Conservation (phyloP, 768 basidiomycete genomes). For the Tylopilus balloui region DNA sequence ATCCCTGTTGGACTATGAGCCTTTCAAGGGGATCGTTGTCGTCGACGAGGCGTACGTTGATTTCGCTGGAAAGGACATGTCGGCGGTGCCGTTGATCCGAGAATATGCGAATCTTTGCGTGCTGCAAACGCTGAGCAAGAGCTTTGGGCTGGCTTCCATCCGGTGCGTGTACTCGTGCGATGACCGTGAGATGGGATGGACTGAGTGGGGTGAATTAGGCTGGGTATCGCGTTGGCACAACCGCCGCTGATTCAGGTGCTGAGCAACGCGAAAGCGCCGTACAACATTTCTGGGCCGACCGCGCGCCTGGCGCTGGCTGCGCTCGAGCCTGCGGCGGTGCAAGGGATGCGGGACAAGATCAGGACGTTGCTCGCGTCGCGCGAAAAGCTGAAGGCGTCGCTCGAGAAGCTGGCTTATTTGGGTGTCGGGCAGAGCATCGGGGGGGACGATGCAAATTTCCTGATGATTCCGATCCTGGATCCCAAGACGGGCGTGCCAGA, state of each 20-base stretch:
- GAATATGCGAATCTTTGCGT: conserved; percentile 88
- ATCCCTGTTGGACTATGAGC: conserved; percentile 66
- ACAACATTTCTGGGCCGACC: conserved; percentile 91
- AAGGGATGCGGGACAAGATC: conserved; percentile 63
- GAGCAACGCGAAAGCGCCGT: conserved; percentile 94
- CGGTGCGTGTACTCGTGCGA: conserved; percentile 47
- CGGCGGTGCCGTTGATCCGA: conserved; percentile 66
- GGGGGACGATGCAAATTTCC: conserved; percentile 85
- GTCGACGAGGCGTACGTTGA: conserved; percentile 99
- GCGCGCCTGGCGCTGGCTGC: conserved; percentile 79
- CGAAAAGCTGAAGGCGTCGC: conserved; percentile 42
- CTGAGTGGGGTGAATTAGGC: conserved; percentile 38
- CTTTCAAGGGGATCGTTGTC: conserved; percentile 87
- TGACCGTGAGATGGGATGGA: background rate
- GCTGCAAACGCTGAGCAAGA: conserved; percentile 95
- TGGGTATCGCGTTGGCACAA: conserved; percentile 87
- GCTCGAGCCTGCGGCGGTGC: conserved; percentile 60
- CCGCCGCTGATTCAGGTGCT: conserved; percentile 88
- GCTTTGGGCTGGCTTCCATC: conserved; percentile 93
- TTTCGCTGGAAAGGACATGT: conserved; percentile 61
- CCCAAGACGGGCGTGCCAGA: conserved; percentile 41
- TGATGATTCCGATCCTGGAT: conserved; percentile 72
- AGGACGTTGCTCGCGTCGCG: conserved; percentile 57
- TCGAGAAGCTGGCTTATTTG: conserved; percentile 44
- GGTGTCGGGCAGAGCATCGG: conserved; percentile 72